Evolutionary conservation across 495 filamentous ascomycete genomes (phyloP).

Genomic region (Talaromyces liani): DNA sequence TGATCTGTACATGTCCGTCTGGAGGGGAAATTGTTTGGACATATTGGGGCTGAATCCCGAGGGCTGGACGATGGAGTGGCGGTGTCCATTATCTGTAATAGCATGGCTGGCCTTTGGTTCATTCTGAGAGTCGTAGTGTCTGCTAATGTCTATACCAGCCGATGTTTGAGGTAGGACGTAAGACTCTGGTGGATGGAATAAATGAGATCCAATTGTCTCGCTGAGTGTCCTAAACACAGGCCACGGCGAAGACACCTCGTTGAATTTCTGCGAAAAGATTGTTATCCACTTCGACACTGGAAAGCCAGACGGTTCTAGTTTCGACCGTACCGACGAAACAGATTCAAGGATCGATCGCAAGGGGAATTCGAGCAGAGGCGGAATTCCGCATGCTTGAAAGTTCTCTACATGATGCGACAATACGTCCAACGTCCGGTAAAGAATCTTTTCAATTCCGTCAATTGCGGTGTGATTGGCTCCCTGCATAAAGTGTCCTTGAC

Average conservation of each 20-base stretch:
- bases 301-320: slow-evolving; percentile 26
- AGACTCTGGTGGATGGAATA: neutral
- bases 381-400: slow-evolving; percentile 38
- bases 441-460: slow-evolving; percentile 38
- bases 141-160: neutral
- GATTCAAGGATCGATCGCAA: slow-evolving; percentile 34
- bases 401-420: slow-evolving; percentile 40
- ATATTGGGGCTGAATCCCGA: neutral
- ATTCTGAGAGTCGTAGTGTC: neutral
- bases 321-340: slow-evolving; percentile 26
- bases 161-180: neutral
- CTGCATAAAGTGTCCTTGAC: slow-evolving; percentile 7
- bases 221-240: slow-evolving; percentile 30
- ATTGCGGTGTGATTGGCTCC: slow-evolving; percentile 28
- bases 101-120: neutral
- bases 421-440: slow-evolving; percentile 34
- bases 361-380: slow-evolving; percentile 38
- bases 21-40: neutral
- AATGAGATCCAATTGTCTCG: slow-evolving; percentile 20
- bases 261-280: slow-evolving; percentile 26
- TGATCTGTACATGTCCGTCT: neutral
- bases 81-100: neutral
- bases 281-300: slow-evolving; percentile 34
- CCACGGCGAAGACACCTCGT: slow-evolving; percentile 24
- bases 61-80: neutral